Evolutionary conservation across 2,329 filamentous ascomycete genomes (phyloP).

Genomic region (Pseudocercospora crystallina): DNA sequence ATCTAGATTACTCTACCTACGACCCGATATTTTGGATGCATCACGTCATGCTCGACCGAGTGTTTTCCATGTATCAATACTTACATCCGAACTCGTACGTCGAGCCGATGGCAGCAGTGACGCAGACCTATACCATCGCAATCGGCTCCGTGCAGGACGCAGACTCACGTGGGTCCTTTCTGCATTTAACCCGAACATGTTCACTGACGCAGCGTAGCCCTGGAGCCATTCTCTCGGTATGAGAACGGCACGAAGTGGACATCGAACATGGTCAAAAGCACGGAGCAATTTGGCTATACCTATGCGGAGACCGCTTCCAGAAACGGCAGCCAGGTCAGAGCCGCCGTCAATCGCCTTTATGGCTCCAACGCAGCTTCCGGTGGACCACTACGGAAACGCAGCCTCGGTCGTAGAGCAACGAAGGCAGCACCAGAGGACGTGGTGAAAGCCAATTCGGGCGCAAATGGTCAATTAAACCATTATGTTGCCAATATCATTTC

Average conservation of each 20-base stretch:
- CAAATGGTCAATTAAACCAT: constrained; percentile 53
- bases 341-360: constrained; percentile 62
- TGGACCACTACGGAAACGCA: constrained; percentile 15
- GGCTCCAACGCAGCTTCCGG: constrained; percentile 42
- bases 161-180: constrained; percentile 26
- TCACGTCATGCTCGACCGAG: constrained; percentile 70
- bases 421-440: constrained; percentile 12
- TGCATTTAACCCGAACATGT: not conserved
- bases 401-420: not conserved
- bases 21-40: constrained; percentile 80
- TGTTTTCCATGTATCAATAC: constrained; percentile 75
- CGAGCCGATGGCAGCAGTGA: constrained; percentile 51
- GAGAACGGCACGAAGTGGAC: constrained; percentile 65
- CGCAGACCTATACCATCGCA: constrained; percentile 61
- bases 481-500: constrained; percentile 69
- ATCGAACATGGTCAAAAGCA: constrained; percentile 60
- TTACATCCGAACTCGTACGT: constrained; percentile 69
- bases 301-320: constrained; percentile 64
- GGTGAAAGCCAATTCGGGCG: constrained; percentile 24
- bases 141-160: constrained; percentile 48
- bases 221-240: constrained; percentile 62
- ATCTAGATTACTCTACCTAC: constrained; percentile 69
- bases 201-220: constrained; percentile 14
- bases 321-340: constrained; percentile 45
- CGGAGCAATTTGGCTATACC: constrained; percentile 67